Conservation (phyloP, 192 early-diverging fungal species). For the Thamnidium elegans region DNA sequence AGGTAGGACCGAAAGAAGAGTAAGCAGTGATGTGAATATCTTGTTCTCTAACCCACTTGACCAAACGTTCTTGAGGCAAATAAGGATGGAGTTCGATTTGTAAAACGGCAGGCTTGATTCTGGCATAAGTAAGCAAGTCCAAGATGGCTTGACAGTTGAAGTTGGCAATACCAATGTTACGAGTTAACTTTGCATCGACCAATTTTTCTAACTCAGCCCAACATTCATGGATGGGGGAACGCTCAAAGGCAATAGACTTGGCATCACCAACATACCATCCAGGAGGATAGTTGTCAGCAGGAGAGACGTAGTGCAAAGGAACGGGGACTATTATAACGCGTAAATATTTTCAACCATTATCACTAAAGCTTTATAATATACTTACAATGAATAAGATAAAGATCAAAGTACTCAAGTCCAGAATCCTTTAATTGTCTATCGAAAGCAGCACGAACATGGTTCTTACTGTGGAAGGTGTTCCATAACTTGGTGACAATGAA, state of each 20-base stretch:
- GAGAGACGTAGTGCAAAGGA: conserved; percentile 52
- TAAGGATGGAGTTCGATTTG: conserved; percentile 80
- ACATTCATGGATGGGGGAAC: conserved; percentile 54
- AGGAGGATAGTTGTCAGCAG: conserved; percentile 42
- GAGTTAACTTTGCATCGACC: conserved; percentile 53
- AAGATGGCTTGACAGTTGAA: conserved; percentile 44
- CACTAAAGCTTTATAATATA: neutral
- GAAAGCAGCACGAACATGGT: conserved; percentile 53
- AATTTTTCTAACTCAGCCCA: conserved; percentile 76
- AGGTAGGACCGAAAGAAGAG: conserved; percentile 62
- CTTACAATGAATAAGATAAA: conserved; percentile 68
- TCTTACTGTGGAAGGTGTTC: conserved; percentile 60
- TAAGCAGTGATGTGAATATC: conserved; percentile 70
- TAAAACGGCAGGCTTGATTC: conserved; percentile 64
- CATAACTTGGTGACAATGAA: conserved; percentile 54
- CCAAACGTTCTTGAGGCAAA: conserved; percentile 59
- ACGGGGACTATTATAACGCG: conserved; percentile 31
- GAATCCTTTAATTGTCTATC: conserved; percentile 52
- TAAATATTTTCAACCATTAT: neutral
- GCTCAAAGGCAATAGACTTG: conserved; percentile 34
- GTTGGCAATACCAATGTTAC: conserved; percentile 73
- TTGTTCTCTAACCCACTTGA: conserved; percentile 57
- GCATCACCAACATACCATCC: conserved; percentile 39
- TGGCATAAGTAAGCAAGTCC: conserved; percentile 55
- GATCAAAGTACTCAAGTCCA: conserved; percentile 58